These are phyloP conservation scores for Polytolypa hystricis DNA, from an alignment of 2,329 filamentous ascomycete genomes.

Conservation along the genomic window DNA sequence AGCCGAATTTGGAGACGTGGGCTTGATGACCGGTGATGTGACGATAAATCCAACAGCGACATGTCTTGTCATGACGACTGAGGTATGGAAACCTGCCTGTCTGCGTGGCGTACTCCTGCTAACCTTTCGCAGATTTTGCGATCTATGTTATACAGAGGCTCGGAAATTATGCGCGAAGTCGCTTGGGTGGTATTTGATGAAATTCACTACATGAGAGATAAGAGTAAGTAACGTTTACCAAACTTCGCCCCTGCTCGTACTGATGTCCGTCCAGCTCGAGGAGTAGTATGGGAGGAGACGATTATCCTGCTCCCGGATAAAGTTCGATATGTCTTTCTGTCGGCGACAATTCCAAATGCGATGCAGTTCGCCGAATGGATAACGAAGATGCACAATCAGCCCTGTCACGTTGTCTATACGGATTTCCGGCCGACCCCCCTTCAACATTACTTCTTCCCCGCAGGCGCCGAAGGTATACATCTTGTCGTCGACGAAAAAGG, in stretches of 20 bases:
- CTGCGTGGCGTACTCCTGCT: slow-evolving; percentile 8
- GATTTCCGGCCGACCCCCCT: slow-evolving; percentile 94
- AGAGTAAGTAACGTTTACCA: slow-evolving; percentile 34
- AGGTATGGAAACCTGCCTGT: slow-evolving; percentile 33
- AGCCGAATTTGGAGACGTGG: slow-evolving; percentile 90
- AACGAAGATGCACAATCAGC: slow-evolving; percentile 92
- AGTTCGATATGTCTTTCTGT: slow-evolving; percentile 96
- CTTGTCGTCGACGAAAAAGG: slow-evolving; percentile 95
- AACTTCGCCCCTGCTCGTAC: background rate
- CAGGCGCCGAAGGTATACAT: slow-evolving; percentile 84
- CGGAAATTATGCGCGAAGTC: slow-evolving; percentile 98
- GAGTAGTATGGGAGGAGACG: slow-evolving; percentile 98
- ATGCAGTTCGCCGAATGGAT: slow-evolving; percentile 99
- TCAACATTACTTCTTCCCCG: slow-evolving; percentile 96
- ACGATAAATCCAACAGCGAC: slow-evolving; percentile 98
- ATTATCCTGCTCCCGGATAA: slow-evolving; percentile 97
- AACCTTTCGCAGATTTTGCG: slow-evolving; percentile 62
- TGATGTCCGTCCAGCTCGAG: slow-evolving; percentile 44
- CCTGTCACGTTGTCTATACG: slow-evolving; percentile 97
- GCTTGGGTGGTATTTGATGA: slow-evolving; percentile 98
- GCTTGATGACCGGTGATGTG: slow-evolving; percentile 96
- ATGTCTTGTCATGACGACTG: slow-evolving; percentile 97
- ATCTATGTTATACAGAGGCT: slow-evolving; percentile 95
- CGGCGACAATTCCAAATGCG: slow-evolving; percentile 94
- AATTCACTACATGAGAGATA: slow-evolving; percentile 96